A percentile compares a stretch with the other conserved stretches of the same genome.
Evolutionary conservation across 2,329 filamentous ascomycete genomes (phyloP).

Genomic region (Penicillium sp.): DNA sequence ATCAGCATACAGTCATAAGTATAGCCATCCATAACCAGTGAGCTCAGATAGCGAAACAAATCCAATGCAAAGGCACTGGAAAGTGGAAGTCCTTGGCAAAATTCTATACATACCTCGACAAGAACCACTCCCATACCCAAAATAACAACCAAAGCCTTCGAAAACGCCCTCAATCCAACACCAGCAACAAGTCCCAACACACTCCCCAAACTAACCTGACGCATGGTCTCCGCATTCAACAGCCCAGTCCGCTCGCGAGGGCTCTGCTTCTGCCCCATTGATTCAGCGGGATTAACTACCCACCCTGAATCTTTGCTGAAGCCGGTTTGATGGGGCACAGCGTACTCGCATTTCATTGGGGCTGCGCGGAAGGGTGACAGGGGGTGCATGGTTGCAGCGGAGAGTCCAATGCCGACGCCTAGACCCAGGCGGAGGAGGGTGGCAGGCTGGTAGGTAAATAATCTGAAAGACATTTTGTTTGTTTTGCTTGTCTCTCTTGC

Average conservation of each 20-base stretch:
- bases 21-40: neutral
- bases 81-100: neutral
- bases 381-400: constrained; percentile 30
- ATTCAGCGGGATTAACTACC: constrained; percentile 25
- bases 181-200: constrained; percentile 45
- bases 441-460: constrained; percentile 28
- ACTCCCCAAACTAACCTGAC: constrained; percentile 47
- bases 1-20: constrained; percentile 3
- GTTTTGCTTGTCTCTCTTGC: neutral
- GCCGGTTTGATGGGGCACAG: constrained; percentile 15
- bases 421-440: constrained; percentile 35
- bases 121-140: constrained; percentile 45
- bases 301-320: constrained; percentile 19
- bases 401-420: constrained; percentile 35
- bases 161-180: constrained; percentile 46
- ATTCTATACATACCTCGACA: constrained; percentile 38
- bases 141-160: constrained; percentile 43
- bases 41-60: neutral
- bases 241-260: constrained; percentile 19
- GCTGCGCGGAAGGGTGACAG: constrained; percentile 34
- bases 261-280: constrained; percentile 27
- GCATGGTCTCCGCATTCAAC: constrained; percentile 38
- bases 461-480: constrained; percentile 23
- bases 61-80: neutral
- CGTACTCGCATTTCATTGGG: constrained; percentile 41